Evolutionary conservation across 169 alveolate species (phyloP), one percentile per base, ranked within the genome.

Genomic region (Neospora caninum): DNA sequence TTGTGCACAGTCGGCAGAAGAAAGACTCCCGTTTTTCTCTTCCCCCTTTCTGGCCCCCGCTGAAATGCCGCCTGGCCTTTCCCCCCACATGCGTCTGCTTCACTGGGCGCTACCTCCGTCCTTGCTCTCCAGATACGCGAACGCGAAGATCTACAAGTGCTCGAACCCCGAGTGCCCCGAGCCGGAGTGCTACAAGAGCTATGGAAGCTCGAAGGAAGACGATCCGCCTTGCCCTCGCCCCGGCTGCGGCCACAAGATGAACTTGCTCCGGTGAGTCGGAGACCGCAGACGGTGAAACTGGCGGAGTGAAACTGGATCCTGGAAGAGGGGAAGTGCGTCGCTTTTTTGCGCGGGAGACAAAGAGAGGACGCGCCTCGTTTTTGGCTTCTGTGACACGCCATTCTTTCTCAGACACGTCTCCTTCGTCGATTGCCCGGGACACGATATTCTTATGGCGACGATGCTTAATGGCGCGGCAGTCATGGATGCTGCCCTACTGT

Each of bases 401-500:
- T 42, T 36, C 36, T 78, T 29, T 49, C n/a, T 0, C 92, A 97
- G 99, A 88, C 99, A 99, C 96, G 99, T 99, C 39, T 99, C 99
- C 38, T 99, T 99, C 95, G 99, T 99, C 18, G 99, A 99, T 96
- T 99, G 99, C 96, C 99, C 99, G 45, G 99, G 99, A 27, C 99
- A 99, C 97, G 99, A 99, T 96, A 99, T 99, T 97, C 98, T 99
- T 94, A 99, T 99, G 99, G 99, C 99, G 31, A 99, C 99, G 42
- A 99, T 99, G 99, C 97, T 99, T 54, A 99, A 99, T 95, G 99
- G 99, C 42, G 99, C 99, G 0, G 99, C 99, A 22, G 99, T 99
- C 43, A 99, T 99, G 99, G 99, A 99, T 96, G 99, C 99, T 49
- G 99, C 99, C 16, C 95, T 99, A 39, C 95, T 99, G 84, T 96